Evolutionary conservation across 495 filamentous ascomycete genomes (phyloP).

Genomic region (Massariosphaeria phaeospora): DNA sequence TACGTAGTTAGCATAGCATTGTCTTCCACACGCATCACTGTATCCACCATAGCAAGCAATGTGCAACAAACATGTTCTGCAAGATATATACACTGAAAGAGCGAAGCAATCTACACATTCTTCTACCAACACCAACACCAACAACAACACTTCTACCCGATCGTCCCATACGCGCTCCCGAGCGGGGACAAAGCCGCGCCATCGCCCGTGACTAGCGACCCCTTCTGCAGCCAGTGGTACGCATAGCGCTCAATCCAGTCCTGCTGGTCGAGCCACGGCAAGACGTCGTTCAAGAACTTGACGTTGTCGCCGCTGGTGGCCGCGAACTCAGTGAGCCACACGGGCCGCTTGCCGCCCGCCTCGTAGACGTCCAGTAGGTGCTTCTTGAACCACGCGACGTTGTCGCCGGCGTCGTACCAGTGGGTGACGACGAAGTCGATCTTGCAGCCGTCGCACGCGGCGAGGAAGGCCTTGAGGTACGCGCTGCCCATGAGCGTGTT

Average conservation of each 20-base stretch:
- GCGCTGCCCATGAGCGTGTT: slow-evolving; percentile 1
- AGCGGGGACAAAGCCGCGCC: no score
- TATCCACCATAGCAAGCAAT: no score
- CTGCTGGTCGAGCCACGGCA: slow-evolving; percentile 22
- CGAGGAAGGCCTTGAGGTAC: slow-evolving; percentile 10
- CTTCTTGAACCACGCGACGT: slow-evolving; percentile 20
- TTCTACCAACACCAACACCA: no score
- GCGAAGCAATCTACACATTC: no score
- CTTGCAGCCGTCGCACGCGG: slow-evolving; percentile 10
- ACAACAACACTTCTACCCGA: no score
- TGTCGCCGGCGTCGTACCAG: slow-evolving; percentile 10
- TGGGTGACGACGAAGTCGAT: slow-evolving; percentile 25
- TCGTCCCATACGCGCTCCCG: no score
- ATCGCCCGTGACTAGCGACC: no score
- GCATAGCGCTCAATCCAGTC: slow-evolving; percentile 22
- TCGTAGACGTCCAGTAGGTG: slow-evolving; percentile 9
- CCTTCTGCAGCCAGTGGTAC: no score
- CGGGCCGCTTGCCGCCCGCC: background rate
- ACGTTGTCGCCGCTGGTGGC: background rate
- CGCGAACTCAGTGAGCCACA: slow-evolving; percentile 29
- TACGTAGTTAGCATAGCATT: no score
- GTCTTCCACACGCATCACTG: no score
- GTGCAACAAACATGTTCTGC: no score
- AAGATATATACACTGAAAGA: no score
- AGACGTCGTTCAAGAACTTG: slow-evolving; percentile 11